Evolutionary conservation across 768 basidiomycete genomes (phyloP), one percentile per base, ranked within the genome.

Genomic region (Boletus fagicola): DNA sequence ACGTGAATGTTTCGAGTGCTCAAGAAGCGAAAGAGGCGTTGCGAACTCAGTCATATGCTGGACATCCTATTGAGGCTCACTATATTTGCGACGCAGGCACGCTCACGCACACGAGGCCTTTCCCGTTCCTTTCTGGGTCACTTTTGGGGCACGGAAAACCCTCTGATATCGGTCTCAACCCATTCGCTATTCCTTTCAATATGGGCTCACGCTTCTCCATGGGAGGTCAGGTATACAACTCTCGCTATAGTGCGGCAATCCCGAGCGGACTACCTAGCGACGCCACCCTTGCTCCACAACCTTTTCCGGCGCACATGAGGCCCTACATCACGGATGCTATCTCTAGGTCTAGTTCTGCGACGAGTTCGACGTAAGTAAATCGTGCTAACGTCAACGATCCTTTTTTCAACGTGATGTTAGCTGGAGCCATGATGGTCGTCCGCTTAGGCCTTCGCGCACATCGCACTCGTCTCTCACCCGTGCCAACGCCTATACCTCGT

Each of bases 1-100:
- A 88, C 63, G 70, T 77, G 36, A 76, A 80, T 20, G 58, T 75
- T 43, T 72, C 75, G 36, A 76, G 81, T 58, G 87, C 89, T 38
- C 76, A 77, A 56, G 88, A 90, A 67, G 89, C 89, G 11, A 84
- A 79, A 58, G 80, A 81, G 18, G 72, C 77, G 38, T 76, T 91
- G 57, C 76, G 82, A 51, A 82, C 81, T 53, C 88, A 91, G 64
- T 68, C 75, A 42, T 91, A 90, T 65, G 81, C 80, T 13, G 78
- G 77, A 51, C 73, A 75, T 56, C 71, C 70, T 46, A 60, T 83
- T 51, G 67, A 69, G 18, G 75, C 70, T 24, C 76, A 77, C 49
- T 75, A 74, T 53, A 28, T 79, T 31, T 66, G 65, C 31, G 68
- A 73, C 35, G 18, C 47, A 26, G 39, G 54, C n/a, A 36, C 38